Percentiles rank a stretch among this genome's conserved stretches.
phyloP scores from a whole-genome alignment of 208 protist species.

The Wallacemonas sp. region DNA sequence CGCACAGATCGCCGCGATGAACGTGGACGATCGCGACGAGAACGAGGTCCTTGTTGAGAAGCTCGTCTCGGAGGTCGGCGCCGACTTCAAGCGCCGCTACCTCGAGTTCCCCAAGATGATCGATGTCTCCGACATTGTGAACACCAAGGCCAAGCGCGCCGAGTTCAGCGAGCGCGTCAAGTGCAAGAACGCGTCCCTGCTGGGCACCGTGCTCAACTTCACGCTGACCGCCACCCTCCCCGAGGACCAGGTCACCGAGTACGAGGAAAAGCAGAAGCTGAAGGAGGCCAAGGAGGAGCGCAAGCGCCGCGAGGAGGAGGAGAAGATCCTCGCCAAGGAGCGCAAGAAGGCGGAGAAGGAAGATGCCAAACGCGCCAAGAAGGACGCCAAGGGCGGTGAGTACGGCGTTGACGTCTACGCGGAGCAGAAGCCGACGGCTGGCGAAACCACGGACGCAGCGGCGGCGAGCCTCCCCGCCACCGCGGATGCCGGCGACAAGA shows the following conservation, averaged over 20 bases:
- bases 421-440: not conserved
- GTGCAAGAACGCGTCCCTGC: slow-evolving; percentile 35
- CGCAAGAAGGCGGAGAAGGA: slow-evolving; percentile 25
- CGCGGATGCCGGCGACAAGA: slow-evolving; percentile 18
- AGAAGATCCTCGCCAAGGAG: slow-evolving; percentile 37
- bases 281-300: slow-evolving; percentile 46
- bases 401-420: slow-evolving; percentile 25
- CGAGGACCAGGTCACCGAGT: slow-evolving; percentile 31
- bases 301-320: slow-evolving; percentile 41
- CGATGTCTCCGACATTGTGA: slow-evolving; percentile 39
- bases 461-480: not conserved
- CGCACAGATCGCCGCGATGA: slow-evolving; percentile 26
- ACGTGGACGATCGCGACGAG: slow-evolving; percentile 28
- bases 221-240: slow-evolving; percentile 34
- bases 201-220: slow-evolving; percentile 44
- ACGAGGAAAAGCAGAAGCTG: slow-evolving; percentile 40
- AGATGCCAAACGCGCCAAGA: slow-evolving; percentile 20
- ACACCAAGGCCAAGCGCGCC: slow-evolving; percentile 34
- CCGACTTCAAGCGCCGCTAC: slow-evolving; percentile 36
- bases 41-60: slow-evolving; percentile 40
- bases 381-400: slow-evolving; percentile 17
- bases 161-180: slow-evolving; percentile 38
- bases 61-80: slow-evolving; percentile 21
- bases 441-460: slow-evolving; percentile 7
- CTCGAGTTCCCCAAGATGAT: slow-evolving; percentile 46